Evolutionary conservation across 1,284 basidiomycete species (phyloP), one percentile per base, ranked within the genome.

Genomic region (Singerocomus rubriflavus): DNA sequence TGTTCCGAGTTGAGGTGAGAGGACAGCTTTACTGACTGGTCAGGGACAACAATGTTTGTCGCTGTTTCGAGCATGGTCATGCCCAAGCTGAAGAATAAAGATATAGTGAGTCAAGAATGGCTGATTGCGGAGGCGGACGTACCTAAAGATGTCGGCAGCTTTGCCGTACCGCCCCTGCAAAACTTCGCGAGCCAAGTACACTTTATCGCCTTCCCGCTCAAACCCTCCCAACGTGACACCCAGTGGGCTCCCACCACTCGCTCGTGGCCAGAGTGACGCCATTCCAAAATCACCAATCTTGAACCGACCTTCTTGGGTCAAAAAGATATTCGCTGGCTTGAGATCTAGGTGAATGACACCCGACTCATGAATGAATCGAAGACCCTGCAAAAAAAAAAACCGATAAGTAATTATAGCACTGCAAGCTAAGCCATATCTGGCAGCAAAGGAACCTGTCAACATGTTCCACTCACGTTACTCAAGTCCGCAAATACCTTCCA

Each of bases 211-310:
- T 70, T 99, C 97, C 21, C 95, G 80, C 71, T 97, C 94, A 63
- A 93, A 93, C 37, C 81, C 83, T 52, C 79, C 78, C 16, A 73
- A 72, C 37, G 37, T 71, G 70, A 55, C 67, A 50, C 62, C 66
- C 53, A 60, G 56, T 54, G 53, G 68, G 44, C 52, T 69, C 63
- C 66, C 70, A 11, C 66, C 60, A 10, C 63, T 64, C 2, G 71
- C 73, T 39, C 92, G 77, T 3, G 91, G 92, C 86, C 89, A 93
- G 45, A 90, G 62, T 3, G 90, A 88, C 6, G 94, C 94, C 79
- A 98, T 88, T n/a, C 97, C 97, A 77, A 99, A 99, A 71, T 99
- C 97, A 13, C 94, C 94, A 65, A 99, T 95, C 77, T 95, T 97
- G 73, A 99, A 88, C 27, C 90, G 84, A 6, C 96, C 96, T 52